Evolutionary conservation across 352 stramenopile genomes (phyloP), one percentile per base, ranked within the genome.

Genomic region (Halophytophthora batemanensis): DNA sequence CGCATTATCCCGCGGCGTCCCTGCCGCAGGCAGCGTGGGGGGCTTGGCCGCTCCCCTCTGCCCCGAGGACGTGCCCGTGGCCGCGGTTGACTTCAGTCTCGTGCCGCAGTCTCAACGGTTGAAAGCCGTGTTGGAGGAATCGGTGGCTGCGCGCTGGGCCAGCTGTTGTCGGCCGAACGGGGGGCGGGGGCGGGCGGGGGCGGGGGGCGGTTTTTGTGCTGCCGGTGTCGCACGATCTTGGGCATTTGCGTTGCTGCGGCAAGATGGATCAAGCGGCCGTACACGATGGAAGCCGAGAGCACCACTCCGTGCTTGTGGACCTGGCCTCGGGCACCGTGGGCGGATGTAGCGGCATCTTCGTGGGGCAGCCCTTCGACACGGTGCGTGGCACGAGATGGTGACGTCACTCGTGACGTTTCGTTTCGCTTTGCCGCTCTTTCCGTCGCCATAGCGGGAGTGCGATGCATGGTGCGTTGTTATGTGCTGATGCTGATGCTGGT

Each of bases 341-440:
- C 35, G 74, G 74, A 1, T 73, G 70, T 50, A 68, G 55, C 36
- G 74, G 74, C 17, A 74, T 86, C 40, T 25, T 86, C 14, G 74
- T 86, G 13, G 74, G 74, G 7, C 74, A 86, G 51, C 74, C 74
- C 0, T 86, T 86, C 34, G 74, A 86, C 42, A 86, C 74, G 18
- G 72, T 82, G 43, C 25, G 63, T 54, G 37, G 33, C 17, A n/a
- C 17, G 11, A 10, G 1, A 2, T 28, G 13, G 38, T 18, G 18
- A 31, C 25, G 25, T 31, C 25, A 10, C 25, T 10, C 25, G 25
- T 31, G 1, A 34, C 14, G n/a, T 35, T 22, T 17, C 10, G 17
- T 36, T 5, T 40, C 33, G 23, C 35, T 25, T 45, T 6, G 8
- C 2, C n/a, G n/a, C 29, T 23, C 2, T 45, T 25, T 28, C 29